phyloP scores from a whole-genome alignment of 1,284 basidiomycete species.

The Phylloboletellus chloephorus region DNA sequence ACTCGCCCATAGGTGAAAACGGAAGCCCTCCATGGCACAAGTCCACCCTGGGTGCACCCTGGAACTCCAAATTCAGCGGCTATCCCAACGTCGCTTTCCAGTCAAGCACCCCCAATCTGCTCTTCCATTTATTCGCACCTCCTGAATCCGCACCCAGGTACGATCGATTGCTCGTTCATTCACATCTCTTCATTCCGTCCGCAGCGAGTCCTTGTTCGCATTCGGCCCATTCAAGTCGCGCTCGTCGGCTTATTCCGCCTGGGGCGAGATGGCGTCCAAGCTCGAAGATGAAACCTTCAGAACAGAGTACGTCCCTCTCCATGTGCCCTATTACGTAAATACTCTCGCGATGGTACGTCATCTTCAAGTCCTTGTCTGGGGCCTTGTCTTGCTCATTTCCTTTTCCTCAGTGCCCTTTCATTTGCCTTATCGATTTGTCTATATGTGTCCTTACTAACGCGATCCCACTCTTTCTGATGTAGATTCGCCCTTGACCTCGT shows the following conservation, averaged over 20 bases:
- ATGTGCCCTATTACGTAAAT: conserved; percentile 25
- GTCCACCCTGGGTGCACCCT: conserved; percentile 26
- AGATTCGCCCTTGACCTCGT: conserved; percentile 85
- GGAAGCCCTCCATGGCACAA: conserved; percentile 29
- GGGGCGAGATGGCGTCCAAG: conserved; percentile 66
- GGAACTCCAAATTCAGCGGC: conserved; percentile 42
- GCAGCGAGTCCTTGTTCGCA: conserved; percentile 25
- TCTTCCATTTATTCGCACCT: conserved; percentile 67
- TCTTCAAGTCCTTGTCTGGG: conserved; percentile 12
- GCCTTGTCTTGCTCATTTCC: conserved; percentile 12
- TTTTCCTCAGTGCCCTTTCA: conserved; percentile 16
- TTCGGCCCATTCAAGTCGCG: conserved; percentile 31
- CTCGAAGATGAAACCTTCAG: conserved; percentile 67
- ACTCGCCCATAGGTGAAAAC: conserved; percentile 28
- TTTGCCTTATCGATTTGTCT: conserved; percentile 25
- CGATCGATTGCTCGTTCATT: conserved; percentile 24
- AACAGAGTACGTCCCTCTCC: conserved; percentile 58
- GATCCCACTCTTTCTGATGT: conserved; percentile 16
- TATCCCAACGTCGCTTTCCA: conserved; percentile 48
- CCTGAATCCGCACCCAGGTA: conserved; percentile 52
- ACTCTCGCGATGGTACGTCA: conserved; percentile 30
- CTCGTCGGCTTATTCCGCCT: conserved; percentile 49
- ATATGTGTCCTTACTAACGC: conserved; percentile 13
- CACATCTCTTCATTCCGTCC: conserved; percentile 20
- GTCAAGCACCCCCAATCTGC: conserved; percentile 57